Evolutionary conservation across 805 yeast species (phyloP), one percentile per base, ranked within the genome.

Genomic region (Myxozyma udenii): DNA sequence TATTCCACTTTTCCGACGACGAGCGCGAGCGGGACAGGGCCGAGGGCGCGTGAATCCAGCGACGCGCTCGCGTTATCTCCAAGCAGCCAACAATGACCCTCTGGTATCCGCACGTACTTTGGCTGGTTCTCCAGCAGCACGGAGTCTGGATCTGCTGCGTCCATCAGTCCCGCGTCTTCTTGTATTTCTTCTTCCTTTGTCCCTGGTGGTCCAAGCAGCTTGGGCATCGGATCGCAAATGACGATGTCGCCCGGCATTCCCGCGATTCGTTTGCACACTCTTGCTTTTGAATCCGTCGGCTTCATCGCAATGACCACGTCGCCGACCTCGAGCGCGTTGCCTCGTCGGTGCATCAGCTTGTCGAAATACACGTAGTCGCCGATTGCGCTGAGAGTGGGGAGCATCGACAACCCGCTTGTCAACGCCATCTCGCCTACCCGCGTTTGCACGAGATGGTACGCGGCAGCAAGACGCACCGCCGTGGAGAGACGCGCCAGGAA

Each of bases 241-340:
- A 93, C 79, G 16, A 83, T 64, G 71, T 91, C 98, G 0, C 98
- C 98, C 0, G 97, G 95, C 95, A 91, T 84, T 0, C 98, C 98
- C 0, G 95, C 84, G 21, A 93, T 83, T 50, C 99, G 75, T 64
- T 93, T 93, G 64, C 98, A 93, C 2, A 93, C 95, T 50, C 95
- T 72, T 62, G 83, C 86, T 18, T 76, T 75, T 0, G 95, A 95
- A 58, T 85, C 90, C 1, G 95, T 86, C 0, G 99, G 98, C 66
- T 93, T 93, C 26, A 78, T 70, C 2, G 95, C 90, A 33, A 91
- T 93, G 1, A 93, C 78, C 49, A 91, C 77, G 65, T 93, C 98
- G 0, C 99, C 99, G 59, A 84, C 78, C 39, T 76, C 67, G 3
- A 88, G 66, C n/a, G 74, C 74, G 50, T 84, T 71, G 0, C 96